Evolutionary conservation across 2,329 filamentous ascomycete genomes (phyloP).

Genomic region (Colletotrichum lupini): DNA sequence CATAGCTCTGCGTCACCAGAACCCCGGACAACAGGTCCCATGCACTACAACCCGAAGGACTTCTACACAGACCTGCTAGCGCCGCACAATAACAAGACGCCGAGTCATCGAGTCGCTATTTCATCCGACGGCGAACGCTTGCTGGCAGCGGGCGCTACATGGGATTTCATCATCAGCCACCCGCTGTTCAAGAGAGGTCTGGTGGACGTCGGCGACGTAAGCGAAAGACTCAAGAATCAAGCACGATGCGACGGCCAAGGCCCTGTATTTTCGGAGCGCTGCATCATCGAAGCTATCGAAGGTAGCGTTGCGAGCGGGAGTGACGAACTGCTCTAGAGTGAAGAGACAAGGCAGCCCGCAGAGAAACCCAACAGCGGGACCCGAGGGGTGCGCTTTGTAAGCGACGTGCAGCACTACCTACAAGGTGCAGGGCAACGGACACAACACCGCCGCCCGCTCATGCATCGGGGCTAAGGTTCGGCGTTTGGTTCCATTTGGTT

Average conservation of each 20-base stretch:
- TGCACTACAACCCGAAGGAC: constrained; percentile 78
- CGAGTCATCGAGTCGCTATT: constrained; percentile 75
- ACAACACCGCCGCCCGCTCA: not conserved
- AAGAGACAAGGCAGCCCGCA: no score
- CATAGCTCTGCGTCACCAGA: constrained; percentile 55
- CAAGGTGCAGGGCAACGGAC: not conserved
- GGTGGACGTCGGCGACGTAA: constrained; percentile 85
- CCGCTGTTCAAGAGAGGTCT: constrained; percentile 80
- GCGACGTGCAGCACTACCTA: constrained; percentile 17
- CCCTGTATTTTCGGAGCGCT: constrained; percentile 85
- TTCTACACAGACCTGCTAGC: constrained; percentile 74
- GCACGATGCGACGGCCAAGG: constrained; percentile 89
- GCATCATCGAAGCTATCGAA: constrained; percentile 79
- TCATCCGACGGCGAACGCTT: constrained; percentile 75
- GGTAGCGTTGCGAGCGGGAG: constrained; percentile 80
- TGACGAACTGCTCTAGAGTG: constrained; percentile 73
- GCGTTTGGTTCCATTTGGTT: constrained; percentile 23
- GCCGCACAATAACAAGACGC: constrained; percentile 70
- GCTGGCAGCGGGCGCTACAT: constrained; percentile 81
- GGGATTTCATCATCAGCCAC: constrained; percentile 89
- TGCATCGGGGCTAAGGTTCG: constrained; percentile 22
- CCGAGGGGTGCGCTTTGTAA: constrained; percentile 22
- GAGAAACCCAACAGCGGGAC: not conserved
- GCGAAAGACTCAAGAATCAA: constrained; percentile 78
- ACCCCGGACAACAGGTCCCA: constrained; percentile 71